A percentile compares a stretch with the other conserved stretches of the same genome.
Conservation (phyloP, 805 yeast species). For the Blastobotrys americana region DNA sequence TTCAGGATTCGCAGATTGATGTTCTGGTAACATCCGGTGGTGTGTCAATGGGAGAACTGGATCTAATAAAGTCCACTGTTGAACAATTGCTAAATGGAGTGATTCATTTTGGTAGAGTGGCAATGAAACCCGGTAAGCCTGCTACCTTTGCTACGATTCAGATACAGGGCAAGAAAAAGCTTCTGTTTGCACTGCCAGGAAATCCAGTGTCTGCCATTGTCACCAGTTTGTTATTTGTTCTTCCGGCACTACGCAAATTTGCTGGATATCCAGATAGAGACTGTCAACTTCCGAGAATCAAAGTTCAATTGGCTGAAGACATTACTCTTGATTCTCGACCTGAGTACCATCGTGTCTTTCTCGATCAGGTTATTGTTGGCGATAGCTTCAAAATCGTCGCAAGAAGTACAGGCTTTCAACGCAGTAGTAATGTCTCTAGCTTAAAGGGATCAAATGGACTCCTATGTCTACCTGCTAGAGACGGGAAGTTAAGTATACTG, state of each 20-base stretch:
- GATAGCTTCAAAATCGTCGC: conserved; percentile 28
- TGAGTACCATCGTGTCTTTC: conserved; percentile 43
- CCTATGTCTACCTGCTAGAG: conserved; percentile 36
- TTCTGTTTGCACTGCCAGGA: conserved; percentile 48
- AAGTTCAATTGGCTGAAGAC: conserved; percentile 31
- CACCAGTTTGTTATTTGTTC: conserved; percentile 41
- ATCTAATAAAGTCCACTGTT: conserved; percentile 43
- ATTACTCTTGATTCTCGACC: conserved; percentile 42
- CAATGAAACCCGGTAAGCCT: conserved; percentile 57
- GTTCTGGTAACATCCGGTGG: conserved; percentile 48
- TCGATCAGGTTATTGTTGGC: conserved; percentile 27
- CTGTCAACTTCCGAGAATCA: conserved; percentile 28
- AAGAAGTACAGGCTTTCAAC: conserved; percentile 42
- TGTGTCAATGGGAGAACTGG: conserved; percentile 54
- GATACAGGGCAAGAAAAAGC: conserved; percentile 20
- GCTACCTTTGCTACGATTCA: conserved; percentile 45
- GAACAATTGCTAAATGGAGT: conserved; percentile 37
- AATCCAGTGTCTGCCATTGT: conserved; percentile 51
- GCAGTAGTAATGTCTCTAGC: conserved; percentile 45
- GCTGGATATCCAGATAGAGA: conserved; percentile 27
- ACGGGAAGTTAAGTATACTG: conserved; percentile 4
- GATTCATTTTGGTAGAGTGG: conserved; percentile 48
- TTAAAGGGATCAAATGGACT: conserved; percentile 43
- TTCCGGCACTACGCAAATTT: conserved; percentile 37
- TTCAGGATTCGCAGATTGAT: conserved; percentile 29